Base-by-base conservation (phyloP, 768 basidiomycete species). In the Calocybe gangraenosa region DNA sequence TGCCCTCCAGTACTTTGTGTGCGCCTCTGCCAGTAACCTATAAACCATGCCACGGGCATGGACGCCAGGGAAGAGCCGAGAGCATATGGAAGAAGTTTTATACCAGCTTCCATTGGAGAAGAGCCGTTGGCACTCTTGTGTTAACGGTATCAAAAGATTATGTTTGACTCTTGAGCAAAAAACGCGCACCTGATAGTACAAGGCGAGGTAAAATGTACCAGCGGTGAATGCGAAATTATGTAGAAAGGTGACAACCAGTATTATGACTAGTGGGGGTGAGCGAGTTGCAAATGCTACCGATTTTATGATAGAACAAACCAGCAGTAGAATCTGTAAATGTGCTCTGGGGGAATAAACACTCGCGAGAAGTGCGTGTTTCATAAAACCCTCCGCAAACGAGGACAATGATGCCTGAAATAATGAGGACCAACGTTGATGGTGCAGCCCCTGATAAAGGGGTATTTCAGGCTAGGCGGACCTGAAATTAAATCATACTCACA, bases 131-230 rank as follows among this genome's bases (percentile, higher is more conserved):
- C 87, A 13, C 81, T 80, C 87, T 90, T 54, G 47, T 51, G 40
- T 41, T n/a, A n/a, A n/a, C n/a, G n/a, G n/a, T n/a, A n/a, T n/a
- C n/a, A n/a, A n/a, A n/a, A n/a, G n/a, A n/a, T n/a, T n/a, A n/a
- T n/a, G n/a, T n/a, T n/a, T n/a, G n/a, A n/a, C n/a, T n/a, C n/a
- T n/a, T n/a, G n/a, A n/a, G n/a, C n/a, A n/a, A n/a, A n/a, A n/a
- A n/a, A n/a, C n/a, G n/a, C n/a, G n/a, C n/a, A 87, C 89, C 75
- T 92, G 89, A 64, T 78, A 91, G 62, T 81, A 92, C 18, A 92
- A 63, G 0, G 88, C 86, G 37, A 92, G 78, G 65, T 89, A 92
- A 66, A 87, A 92, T 4, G 89, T 92, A 39, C 87, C 89, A 23
- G 89, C 78, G 51, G 79, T 91, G 63, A 90, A 92, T 13, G 81